Conservation (phyloP, 202 grass and related monocot species). For the Dendrocalamus latiflorus region DNA sequence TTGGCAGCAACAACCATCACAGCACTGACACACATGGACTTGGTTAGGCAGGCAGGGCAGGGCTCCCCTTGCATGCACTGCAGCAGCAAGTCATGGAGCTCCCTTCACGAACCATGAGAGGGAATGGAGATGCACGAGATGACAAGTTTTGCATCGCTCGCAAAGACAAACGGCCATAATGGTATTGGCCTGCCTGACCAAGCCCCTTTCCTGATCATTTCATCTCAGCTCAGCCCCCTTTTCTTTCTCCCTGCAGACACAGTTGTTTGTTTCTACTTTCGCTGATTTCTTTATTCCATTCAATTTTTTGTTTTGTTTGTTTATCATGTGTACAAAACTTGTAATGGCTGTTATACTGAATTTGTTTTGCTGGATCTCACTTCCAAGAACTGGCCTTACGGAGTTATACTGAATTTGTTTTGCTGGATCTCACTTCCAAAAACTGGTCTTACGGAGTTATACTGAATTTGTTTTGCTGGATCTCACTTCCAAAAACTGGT, state of each 20-base stretch:
- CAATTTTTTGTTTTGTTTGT: background rate
- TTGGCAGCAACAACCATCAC: conserved; percentile 42
- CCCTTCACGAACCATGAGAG: background rate
- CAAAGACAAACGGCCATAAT: conserved; percentile 18
- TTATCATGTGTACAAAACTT: background rate
- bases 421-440: background rate
- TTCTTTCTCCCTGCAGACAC: background rate
- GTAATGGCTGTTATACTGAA: background rate
- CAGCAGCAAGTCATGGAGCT: conserved; percentile 28
- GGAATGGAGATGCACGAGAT: background rate
- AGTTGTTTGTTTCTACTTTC: background rate
- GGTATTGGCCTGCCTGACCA: conserved; percentile 4
- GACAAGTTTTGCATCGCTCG: conserved; percentile 11
- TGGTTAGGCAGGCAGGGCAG: background rate
- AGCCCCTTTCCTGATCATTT: conserved; percentile 9
- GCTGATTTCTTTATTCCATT: background rate
- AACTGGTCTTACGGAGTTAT: too few relatives aligned
- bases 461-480: too few relatives aligned
- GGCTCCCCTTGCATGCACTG: conserved; percentile 2
- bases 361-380: background rate
- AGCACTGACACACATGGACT: conserved; percentile 33
- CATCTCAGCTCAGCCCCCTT: background rate
- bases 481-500: too few relatives aligned
- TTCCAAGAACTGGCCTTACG: background rate
- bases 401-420: background rate